Evolutionary conservation across 1,284 basidiomycete species (phyloP).

Genomic region (Tausonia pullulans): DNA sequence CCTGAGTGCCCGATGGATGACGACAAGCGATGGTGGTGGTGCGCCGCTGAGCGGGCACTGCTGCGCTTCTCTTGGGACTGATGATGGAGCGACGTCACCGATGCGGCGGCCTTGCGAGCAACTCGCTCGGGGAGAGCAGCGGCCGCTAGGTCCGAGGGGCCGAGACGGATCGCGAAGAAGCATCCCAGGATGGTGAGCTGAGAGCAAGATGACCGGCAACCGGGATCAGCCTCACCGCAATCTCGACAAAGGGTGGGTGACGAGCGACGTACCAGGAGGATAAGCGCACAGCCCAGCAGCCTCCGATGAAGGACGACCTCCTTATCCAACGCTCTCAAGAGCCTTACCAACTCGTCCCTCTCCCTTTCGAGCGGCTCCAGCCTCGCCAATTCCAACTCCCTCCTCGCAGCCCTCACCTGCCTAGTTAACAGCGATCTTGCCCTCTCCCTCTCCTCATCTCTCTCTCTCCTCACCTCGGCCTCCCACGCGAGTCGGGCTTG

Average conservation of each 20-base stretch:
- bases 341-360: constrained; percentile 22
- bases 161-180: constrained; percentile 5
- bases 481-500: constrained; percentile 24
- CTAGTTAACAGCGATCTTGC: constrained; percentile 15
- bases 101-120: too few relatives aligned
- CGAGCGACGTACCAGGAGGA: constrained; percentile 3
- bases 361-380: constrained; percentile 24
- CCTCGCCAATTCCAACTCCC: constrained; percentile 29
- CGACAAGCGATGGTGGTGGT: too few relatives aligned
- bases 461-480: constrained; percentile 2
- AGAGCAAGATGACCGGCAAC: constrained; percentile 28
- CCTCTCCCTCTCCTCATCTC: constrained; percentile 13
- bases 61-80: neutral
- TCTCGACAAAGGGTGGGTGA: constrained; percentile 24
- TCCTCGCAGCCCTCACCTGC: constrained; percentile 20
- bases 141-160: neutral
- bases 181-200: constrained; percentile 19
- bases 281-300: constrained; percentile 1
- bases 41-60: too few relatives aligned
- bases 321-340: constrained; percentile 26
- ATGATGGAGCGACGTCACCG: neutral
- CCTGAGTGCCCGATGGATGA: too few relatives aligned
- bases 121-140: too few relatives aligned
- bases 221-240: constrained; percentile 30
- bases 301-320: constrained; percentile 21